phyloP scores from a whole-genome alignment of 371 early-diverging fungal genomes.

The Dinochytrium kinnereticum region DNA sequence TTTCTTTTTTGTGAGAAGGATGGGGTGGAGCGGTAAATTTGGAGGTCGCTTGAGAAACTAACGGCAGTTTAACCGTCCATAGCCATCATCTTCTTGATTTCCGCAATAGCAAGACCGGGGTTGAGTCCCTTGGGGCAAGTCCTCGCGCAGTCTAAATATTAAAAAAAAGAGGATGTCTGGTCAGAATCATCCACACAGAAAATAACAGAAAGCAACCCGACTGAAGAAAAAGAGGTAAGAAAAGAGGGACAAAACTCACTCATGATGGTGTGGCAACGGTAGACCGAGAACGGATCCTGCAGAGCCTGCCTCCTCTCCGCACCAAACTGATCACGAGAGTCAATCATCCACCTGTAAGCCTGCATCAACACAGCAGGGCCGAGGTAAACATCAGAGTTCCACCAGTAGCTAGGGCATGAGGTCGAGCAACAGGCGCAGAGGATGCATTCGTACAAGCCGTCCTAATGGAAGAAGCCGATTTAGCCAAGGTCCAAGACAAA shows the following conservation, averaged over 20 bases:
- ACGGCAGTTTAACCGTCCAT: conserved; percentile 56
- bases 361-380: conserved; percentile 97
- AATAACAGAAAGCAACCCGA: background rate
- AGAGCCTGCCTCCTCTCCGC: conserved; percentile 85
- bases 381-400: conserved; percentile 90
- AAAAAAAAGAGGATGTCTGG: background rate
- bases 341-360: conserved; percentile 98
- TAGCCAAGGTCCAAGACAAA: background rate
- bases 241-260: conserved; percentile 52
- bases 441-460: conserved; percentile 97
- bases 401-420: conserved; percentile 96
- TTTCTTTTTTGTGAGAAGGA: too few relatives aligned
- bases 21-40: background rate
- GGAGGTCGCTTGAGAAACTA: too few relatives aligned
- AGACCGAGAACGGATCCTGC: conserved; percentile 94
- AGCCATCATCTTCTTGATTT: conserved; percentile 94
- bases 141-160: conserved; percentile 85
- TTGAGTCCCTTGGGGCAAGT: conserved; percentile 98
- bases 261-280: conserved; percentile 99
- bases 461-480: conserved; percentile 43
- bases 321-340: conserved; percentile 93
- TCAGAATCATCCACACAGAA: background rate
- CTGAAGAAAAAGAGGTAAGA: too few relatives aligned
- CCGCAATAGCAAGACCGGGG: conserved; percentile 87
- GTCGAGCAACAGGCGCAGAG: conserved; percentile 98